Evolutionary conservation across 2,329 filamentous ascomycete species (phyloP).

Genomic region (Xylariaceae sp.): DNA sequence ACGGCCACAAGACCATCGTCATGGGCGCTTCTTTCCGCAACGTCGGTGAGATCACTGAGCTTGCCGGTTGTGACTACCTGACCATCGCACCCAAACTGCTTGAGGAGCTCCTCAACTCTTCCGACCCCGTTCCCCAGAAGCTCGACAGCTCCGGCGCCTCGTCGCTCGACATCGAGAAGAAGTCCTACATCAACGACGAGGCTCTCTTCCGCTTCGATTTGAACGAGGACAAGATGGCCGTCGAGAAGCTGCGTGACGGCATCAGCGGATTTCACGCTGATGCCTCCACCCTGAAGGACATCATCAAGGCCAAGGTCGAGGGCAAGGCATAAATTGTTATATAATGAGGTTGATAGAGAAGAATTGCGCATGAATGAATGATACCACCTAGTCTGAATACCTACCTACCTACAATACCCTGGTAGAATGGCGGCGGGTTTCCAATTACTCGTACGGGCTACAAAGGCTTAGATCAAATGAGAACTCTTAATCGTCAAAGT

Average conservation of each 20-base stretch:
- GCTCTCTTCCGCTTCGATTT: slow-evolving; percentile 94
- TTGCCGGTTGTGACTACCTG: slow-evolving; percentile 97
- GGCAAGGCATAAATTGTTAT: slow-evolving; percentile 46
- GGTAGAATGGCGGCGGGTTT: no score
- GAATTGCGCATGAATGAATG: no score
- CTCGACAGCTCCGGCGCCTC: slow-evolving; percentile 67
- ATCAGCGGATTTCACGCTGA: slow-evolving; percentile 99
- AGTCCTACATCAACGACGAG: slow-evolving; percentile 87
- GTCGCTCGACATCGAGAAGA: slow-evolving; percentile 76
- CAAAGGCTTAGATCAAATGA: no score
- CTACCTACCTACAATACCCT: no score
- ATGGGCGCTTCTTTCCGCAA: slow-evolving; percentile 99
- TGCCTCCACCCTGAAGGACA: slow-evolving; percentile 87
- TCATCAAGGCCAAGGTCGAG: slow-evolving; percentile 83
- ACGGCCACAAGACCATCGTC: slow-evolving; percentile 97
- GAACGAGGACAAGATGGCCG: slow-evolving; percentile 99
- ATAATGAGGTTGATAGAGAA: no score
- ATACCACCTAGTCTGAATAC: no score
- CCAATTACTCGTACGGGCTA: no score
- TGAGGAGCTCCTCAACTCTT: slow-evolving; percentile 87
- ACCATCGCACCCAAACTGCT: slow-evolving; percentile 97
- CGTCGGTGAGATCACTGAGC: slow-evolving; percentile 93
- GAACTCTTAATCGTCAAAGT: no score
- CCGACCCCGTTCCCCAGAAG: slow-evolving; percentile 82
- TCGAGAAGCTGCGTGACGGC: slow-evolving; percentile 98